A percentile compares a stretch with the other conserved stretches of the same genome.
Conservation (phyloP, 169 alveolate genomes). For the Plasmodium knowlesi region DNA sequence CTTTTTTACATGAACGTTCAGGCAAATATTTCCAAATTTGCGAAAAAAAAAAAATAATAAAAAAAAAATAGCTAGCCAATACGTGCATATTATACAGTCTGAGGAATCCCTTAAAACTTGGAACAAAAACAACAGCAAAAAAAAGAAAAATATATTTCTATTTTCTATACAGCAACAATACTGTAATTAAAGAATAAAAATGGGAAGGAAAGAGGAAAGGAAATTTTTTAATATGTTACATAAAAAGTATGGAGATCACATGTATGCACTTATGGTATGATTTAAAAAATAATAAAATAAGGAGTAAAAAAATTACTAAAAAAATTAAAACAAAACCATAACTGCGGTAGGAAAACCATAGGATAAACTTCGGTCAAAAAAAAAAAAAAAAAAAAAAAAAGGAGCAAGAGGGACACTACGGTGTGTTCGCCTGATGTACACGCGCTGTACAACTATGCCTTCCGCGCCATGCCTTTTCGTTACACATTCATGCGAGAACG, state of each 20-base stretch:
- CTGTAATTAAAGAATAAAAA: conserved; percentile 28
- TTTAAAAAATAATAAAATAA: conserved; percentile 4
- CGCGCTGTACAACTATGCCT: neutral
- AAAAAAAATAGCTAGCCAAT: neutral
- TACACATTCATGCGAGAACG: neutral
- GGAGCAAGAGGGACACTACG: neutral
- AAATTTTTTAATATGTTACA: neutral
- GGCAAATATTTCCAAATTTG: neutral
- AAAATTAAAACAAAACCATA: neutral
- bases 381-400: neutral
- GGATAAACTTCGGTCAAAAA: neutral
- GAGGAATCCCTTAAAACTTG: neutral
- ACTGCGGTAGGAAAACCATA: neutral
- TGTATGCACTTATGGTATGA: neutral
- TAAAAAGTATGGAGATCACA: neutral
- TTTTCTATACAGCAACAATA: neutral
- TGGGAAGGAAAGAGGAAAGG: neutral
- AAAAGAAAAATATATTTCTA: neutral
- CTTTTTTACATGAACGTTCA: neutral
- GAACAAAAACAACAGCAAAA: neutral
- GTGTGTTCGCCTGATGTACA: neutral
- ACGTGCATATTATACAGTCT: neutral
- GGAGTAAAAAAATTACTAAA: conserved; percentile 4
- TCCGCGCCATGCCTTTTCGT: neutral
- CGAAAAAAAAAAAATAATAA: neutral